Base-by-base conservation (phyloP, 1,284 basidiomycete genomes). In the Peniophora sp. region DNA sequence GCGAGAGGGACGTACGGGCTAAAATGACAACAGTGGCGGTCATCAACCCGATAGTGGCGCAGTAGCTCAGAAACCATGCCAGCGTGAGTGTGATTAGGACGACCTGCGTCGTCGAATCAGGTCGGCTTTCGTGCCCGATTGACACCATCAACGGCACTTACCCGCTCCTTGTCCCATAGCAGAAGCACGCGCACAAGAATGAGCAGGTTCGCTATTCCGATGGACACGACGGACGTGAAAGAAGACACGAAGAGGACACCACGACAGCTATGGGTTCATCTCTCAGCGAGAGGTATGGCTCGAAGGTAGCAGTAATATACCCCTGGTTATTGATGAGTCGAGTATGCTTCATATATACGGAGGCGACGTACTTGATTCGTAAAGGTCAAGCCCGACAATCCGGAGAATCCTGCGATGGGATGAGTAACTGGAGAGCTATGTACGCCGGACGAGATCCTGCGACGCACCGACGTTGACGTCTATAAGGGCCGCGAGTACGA, bases 401-500 rank as follows among this genome's bases (percentile, higher is more conserved):
- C 37, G 15, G 37, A 41, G 37, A n/a, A 41, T 6, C n/a, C 37
- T 41, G 37, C 6, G 6, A 15, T 8, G 37, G 37, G n/a, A 41
- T 41, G 37, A 41, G 18, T 15, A 17, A 10, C 10, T 36, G n/a
- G n/a, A n/a, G n/a, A n/a, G 34, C n/a, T 36, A 36, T 36, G 34
- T 20, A 41, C 18, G 18, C 6, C 18, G n/a, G 18, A 41, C 15
- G 37, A 41, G 37, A n/a, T 32, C 5, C 12, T 32, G 27, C 27
- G 12, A 41, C 49, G 9, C 36, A 50, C 52, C 45, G 42, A 36
- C 17, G 5, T 45, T 43, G 24, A 46, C 15, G 8, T 15, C 49
- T 11, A 48, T n/a, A 10, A 51, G 46, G 41, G 51, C 39, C 20
- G 48, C 52, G 20, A 36, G 34, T 3, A 55, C 49, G 2, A 54